A percentile compares a stretch with the other conserved stretches of the same genome.
These are phyloP conservation scores for Andrographis paniculata DNA, from an alignment of 305 asterid species.

Conservation along the genomic window DNA sequence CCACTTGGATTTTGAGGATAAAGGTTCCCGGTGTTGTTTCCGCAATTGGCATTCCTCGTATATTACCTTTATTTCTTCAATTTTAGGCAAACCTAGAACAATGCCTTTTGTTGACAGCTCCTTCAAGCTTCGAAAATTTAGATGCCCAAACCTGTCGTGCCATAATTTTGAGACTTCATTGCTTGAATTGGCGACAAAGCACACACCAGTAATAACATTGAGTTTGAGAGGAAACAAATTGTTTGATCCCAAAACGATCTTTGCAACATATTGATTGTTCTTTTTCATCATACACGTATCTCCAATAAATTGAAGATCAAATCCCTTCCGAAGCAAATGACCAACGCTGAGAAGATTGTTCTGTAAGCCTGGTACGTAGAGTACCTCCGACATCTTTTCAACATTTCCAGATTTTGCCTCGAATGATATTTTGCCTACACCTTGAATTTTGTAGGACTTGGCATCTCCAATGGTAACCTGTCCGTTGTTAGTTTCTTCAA, in stretches of 20 bases:
- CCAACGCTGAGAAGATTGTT: slow-evolving; percentile 9
- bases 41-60: slow-evolving; percentile 9
- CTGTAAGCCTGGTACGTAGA: background rate
- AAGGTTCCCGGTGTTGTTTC: slow-evolving; percentile 4
- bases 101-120: background rate
- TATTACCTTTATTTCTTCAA: background rate
- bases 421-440: no score
- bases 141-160: slow-evolving; percentile 2
- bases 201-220: background rate
- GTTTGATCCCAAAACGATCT: background rate
- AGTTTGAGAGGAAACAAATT: background rate
- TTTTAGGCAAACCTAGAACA: background rate
- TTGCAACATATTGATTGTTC: background rate
- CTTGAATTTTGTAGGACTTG: no score
- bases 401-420: background rate
- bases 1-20: slow-evolving; percentile 11
- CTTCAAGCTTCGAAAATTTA: background rate
- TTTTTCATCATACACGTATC: background rate
- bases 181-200: background rate
- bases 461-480: background rate
- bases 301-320: background rate
- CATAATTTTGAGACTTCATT: background rate
- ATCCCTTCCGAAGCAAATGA: background rate
- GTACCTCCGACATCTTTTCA: slow-evolving; percentile 1
- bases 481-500: background rate